Percentiles rank a stretch among this genome's conserved stretches.
phyloP scores from a whole-genome alignment of 176 grass and related monocot genomes.

The Aegilops tauschii region DNA sequence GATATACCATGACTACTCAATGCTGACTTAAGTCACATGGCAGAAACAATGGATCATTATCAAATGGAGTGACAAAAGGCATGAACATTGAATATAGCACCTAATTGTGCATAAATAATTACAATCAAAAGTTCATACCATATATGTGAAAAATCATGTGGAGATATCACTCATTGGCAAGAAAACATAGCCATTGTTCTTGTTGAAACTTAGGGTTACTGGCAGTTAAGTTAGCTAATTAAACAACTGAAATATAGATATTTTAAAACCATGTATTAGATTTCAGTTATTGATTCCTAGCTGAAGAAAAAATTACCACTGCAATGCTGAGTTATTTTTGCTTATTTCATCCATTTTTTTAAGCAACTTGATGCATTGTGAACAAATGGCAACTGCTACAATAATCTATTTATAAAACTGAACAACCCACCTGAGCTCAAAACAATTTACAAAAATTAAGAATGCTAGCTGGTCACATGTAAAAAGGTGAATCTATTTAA shows the following conservation, averaged over 20 bases:
- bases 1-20: conserved; percentile 26
- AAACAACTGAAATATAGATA: not conserved
- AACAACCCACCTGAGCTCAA: not conserved
- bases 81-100: conserved; percentile 11
- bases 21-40: conserved; percentile 15
- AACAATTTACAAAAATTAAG: not conserved
- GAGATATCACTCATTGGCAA: not conserved
- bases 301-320: no score
- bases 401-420: not conserved
- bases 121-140: not conserved
- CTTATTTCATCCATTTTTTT: no score
- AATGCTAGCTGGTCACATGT: not conserved
- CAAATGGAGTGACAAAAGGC: conserved; percentile 8
- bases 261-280: not conserved
- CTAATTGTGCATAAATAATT: conserved; percentile 3
- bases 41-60: conserved; percentile 6
- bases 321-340: no score
- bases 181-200: not conserved
- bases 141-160: not conserved
- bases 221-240: not conserved
- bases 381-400: not conserved
- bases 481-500: not conserved
- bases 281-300: not conserved
- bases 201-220: not conserved
- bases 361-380: not conserved